Percentiles rank a stretch among this genome's conserved stretches.
Evolutionary conservation across 202 grass and related monocot species (phyloP).

Genomic region (Musa balbisiana): DNA sequence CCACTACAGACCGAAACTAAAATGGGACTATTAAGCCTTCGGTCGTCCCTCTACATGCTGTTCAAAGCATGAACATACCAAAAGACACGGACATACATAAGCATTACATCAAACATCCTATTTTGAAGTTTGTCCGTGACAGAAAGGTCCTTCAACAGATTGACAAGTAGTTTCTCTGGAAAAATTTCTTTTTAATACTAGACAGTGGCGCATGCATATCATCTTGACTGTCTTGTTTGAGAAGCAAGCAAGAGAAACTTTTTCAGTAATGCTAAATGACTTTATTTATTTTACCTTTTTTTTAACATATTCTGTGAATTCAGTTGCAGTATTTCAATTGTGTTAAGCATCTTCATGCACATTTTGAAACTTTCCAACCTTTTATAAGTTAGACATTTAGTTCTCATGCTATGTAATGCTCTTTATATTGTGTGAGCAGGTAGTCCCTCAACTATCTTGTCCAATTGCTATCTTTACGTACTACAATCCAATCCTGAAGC

Average conservation of each 20-base stretch:
- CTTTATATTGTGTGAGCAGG: constrained; percentile 26
- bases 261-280: too few species aligned
- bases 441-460: constrained; percentile 82
- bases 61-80: too few species aligned
- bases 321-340: neutral
- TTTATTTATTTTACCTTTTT: neutral
- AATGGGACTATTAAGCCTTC: too few species aligned
- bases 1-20: too few species aligned
- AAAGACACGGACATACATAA: too few species aligned
- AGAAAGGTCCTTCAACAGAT: too few species aligned
- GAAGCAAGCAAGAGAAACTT: too few species aligned
- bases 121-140: too few species aligned
- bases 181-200: neutral
- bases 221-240: neutral
- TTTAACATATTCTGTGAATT: neutral
- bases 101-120: too few species aligned
- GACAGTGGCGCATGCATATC: neutral
- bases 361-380: neutral
- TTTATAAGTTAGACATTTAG: neutral
- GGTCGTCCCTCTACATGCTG: too few species aligned
- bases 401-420: neutral
- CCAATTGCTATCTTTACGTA: constrained; percentile 91
- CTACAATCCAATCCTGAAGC: constrained; percentile 97
- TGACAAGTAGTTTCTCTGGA: neutral
- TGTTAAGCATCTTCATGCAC: too few species aligned